phyloP scores from a whole-genome alignment of 148 eudicot species.

The Rhododendron mucronatum region DNA sequence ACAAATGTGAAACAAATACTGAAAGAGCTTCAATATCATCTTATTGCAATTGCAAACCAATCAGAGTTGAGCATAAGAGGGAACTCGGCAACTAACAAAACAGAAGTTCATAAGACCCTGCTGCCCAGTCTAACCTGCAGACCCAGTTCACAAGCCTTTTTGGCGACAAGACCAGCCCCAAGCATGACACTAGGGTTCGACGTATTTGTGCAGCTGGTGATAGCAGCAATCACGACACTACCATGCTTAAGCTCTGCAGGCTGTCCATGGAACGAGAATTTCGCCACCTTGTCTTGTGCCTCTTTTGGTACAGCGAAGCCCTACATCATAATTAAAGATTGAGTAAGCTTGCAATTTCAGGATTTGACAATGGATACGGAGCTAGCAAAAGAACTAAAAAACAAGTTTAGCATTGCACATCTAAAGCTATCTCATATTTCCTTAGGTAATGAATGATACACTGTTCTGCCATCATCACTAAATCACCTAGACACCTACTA shows the following conservation, averaged over 20 bases:
- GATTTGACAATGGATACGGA: background rate
- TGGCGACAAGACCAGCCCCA: slow-evolving; percentile 60
- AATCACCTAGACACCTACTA: background rate
- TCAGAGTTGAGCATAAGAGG: background rate
- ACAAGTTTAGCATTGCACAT: background rate
- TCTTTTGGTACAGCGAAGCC: slow-evolving; percentile 68
- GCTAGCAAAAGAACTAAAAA: background rate
- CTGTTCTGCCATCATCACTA: background rate
- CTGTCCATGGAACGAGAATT: slow-evolving; percentile 55
- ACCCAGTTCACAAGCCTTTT: slow-evolving; percentile 57
- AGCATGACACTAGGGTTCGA: slow-evolving; percentile 74
- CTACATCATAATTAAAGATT: slow-evolving; percentile 22
- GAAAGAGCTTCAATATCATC: background rate
- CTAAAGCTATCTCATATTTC: background rate
- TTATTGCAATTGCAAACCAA: background rate
- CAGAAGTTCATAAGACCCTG: background rate
- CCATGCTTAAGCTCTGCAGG: slow-evolving; percentile 69
- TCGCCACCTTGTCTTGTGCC: slow-evolving; percentile 50
- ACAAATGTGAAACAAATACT: background rate
- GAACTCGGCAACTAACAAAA: background rate
- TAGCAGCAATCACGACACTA: slow-evolving; percentile 70
- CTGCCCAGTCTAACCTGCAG: slow-evolving; percentile 29
- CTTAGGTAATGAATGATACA: background rate
- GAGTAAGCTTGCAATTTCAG: background rate
- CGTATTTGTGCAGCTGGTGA: slow-evolving; percentile 68